Evolutionary conservation across 805 yeast genomes (phyloP), one percentile per base, ranked within the genome.

Genomic region (Candida caryicola): DNA sequence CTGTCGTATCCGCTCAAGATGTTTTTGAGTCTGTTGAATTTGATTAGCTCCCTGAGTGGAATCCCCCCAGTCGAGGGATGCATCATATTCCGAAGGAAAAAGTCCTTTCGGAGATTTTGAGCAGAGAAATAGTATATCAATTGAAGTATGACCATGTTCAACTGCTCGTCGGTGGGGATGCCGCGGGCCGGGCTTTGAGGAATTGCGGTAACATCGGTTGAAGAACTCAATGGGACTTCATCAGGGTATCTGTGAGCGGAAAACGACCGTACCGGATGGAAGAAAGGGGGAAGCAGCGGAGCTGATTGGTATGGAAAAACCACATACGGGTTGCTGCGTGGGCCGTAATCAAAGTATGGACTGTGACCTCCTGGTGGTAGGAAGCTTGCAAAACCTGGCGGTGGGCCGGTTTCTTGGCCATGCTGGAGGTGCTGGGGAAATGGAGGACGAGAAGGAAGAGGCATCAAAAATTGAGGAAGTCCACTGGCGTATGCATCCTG

Each of bases 91-190:
- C 57, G 36, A 17, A 56, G 47, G 31, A 51, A 46, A 23, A 28
- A 31, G 37, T 56, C 61, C 39, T 50, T 51, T 37, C 51, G 34
- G 19, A 56, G 39, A 37, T 56, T 56, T 23, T 52, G 49, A 2
- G 48, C 41, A 7, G 59, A 55, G 26, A 56, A 52, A 39, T 55
- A 55, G 33, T 54, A 51, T 8, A 36, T 39, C 10, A 55, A 29
- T 42, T 53, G 58, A n/a, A 23, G 29, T 19, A 15, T 33, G 14
- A 33, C 23, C 26, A 16, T 23, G 5, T 26, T 29, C 19, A 27
- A 8, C 12, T n/a, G 25, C 19, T 6, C 19, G 16, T 31, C 34
- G 12, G 9, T 8, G 54, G 47, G 1, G 40, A 36, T 2, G 58
- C 60, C 32, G 46, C 36, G 2, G 10, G 25, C 7, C 10, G 25